phyloP scores from a whole-genome alignment of 371 early-diverging fungal genomes.

The Parasitella parasitica region DNA sequence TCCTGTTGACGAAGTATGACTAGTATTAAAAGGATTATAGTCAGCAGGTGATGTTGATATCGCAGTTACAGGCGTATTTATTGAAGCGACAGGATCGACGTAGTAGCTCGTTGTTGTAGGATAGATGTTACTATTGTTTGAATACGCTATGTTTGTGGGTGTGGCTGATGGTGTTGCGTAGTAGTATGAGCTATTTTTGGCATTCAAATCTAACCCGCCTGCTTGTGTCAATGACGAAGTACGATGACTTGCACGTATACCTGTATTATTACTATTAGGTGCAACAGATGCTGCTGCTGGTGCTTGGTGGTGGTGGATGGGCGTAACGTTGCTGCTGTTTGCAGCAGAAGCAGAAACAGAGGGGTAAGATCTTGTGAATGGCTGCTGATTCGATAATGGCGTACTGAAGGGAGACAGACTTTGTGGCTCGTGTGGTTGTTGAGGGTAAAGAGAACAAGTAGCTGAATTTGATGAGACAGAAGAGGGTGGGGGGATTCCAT shows the following conservation, averaged over 20 bases:
- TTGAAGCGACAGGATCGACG: not conserved
- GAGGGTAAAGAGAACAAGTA: not conserved
- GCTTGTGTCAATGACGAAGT: conserved; percentile 9
- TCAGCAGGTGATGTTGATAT: conserved; percentile 1
- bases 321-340: not conserved
- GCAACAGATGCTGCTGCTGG: not conserved
- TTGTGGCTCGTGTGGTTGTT: not conserved
- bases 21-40: conserved; percentile 13
- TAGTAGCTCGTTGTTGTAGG: conserved; percentile 9
- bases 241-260: conserved; percentile 8
- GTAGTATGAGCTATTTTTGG: conserved; percentile 7
- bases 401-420: conserved; percentile 7
- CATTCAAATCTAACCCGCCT: conserved; percentile 1
- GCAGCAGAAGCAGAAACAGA: not conserved
- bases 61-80: not conserved
- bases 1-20: not conserved
- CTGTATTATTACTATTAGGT: not conserved
- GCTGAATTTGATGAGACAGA: not conserved
- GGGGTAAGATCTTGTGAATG: not conserved
- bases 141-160: not conserved
- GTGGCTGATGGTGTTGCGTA: conserved; percentile 20
- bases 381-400: not conserved
- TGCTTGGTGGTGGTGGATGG: conserved; percentile 20
- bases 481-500: not conserved
- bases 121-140: not conserved